Evolutionary conservation across 441 rosid species (phyloP), one percentile per base, ranked within the genome.

Genomic region (Aquilaria agallochum): DNA sequence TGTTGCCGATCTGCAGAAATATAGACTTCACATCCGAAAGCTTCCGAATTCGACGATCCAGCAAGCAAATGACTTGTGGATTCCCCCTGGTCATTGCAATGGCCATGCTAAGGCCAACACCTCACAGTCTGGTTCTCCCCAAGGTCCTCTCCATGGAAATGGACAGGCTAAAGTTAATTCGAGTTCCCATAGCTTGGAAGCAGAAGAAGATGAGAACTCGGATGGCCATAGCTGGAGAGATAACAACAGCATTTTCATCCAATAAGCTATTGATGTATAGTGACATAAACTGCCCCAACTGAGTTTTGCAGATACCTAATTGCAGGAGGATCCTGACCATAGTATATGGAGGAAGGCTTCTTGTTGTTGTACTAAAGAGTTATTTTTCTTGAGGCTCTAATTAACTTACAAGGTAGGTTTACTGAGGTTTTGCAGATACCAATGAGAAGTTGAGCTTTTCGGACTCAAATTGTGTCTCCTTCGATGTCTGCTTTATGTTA

Each of bases 181-280:
- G 2, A 59, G 61, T 11, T 51, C 69, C 31, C 36, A 62, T 9
- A 63, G 67, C 62, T 42, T 59, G 31, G 84, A 73, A 9, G 70
- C 67, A 0, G 83, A 74, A 11, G 80, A 77, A 15, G 78, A 76
- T 68, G 65, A 59, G 30, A 71, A 60, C 60, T 75, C 84, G 7
- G 89, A 81, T 62, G 84, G 85, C 53, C 83, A 76, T 60, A 86
- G 79, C 72, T 74, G 83, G 78, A 80, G 59, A 66, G 45, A 31
- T 55, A 67, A 36, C 5, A 36, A 36, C 3, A 36, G 56, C 51
- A 11, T 60, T 51, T 70, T 44, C 27, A 56, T 6, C 48, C 13
- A 60, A 27, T 69, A 66, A 61, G 75, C 74, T 55, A 64, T 64
- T 12, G 60, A 59, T 69, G 72, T 67, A 70, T 58, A 65, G 54